These are phyloP conservation scores for Daldinia loculata DNA, from an alignment of 495 filamentous ascomycete species.

Conservation along the genomic window DNA sequence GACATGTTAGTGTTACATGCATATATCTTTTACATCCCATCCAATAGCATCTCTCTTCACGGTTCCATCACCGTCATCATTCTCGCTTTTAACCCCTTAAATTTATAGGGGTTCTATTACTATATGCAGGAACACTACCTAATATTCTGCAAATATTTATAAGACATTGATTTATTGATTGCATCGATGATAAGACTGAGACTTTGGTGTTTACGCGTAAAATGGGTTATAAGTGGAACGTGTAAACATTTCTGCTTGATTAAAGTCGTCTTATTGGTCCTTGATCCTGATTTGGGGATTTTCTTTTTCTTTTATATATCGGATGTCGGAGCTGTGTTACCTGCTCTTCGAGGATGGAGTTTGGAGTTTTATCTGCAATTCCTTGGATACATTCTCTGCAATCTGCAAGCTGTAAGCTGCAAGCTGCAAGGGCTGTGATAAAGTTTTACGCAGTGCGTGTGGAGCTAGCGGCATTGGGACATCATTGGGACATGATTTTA, in stretches of 20 bases:
- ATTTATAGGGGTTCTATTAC: constrained; percentile 14
- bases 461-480: constrained; percentile 29
- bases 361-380: neutral
- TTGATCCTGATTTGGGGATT: neutral
- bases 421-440: constrained; percentile 33
- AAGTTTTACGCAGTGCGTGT: constrained; percentile 9
- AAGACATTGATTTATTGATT: constrained; percentile 32
- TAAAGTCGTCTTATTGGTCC: neutral
- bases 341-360: neutral
- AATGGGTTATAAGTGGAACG: neutral
- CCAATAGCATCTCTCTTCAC: constrained; percentile 30
- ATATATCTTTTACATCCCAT: neutral
- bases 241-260: neutral
- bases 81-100: constrained; percentile 24
- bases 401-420: constrained; percentile 5
- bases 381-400: neutral
- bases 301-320: neutral
- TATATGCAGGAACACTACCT: constrained; percentile 19
- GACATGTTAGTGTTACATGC: constrained; percentile 18
- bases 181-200: constrained; percentile 23
- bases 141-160: constrained; percentile 37
- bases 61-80: constrained; percentile 13
- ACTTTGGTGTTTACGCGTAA: constrained; percentile 2
- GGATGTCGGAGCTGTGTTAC: neutral
- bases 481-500: constrained; percentile 9